Evolutionary conservation across 2,329 filamentous ascomycete genomes (phyloP).

Genomic region (Sarocladiaceae sp.): DNA sequence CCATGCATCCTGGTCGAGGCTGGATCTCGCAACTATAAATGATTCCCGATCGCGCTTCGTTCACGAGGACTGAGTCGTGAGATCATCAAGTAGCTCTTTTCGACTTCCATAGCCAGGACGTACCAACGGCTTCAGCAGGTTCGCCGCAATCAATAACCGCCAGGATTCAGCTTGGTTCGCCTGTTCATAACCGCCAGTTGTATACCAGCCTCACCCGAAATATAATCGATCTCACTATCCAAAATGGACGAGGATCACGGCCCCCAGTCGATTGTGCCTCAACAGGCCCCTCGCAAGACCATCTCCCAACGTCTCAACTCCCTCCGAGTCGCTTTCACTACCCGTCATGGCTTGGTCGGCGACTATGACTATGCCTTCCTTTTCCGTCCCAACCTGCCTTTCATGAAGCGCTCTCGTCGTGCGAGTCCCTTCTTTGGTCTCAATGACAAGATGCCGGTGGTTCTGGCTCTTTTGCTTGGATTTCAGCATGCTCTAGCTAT

Average conservation of each 20-base stretch:
- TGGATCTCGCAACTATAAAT: background rate
- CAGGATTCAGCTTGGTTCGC: slow-evolving; percentile 18
- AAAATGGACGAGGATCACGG: slow-evolving; percentile 54
- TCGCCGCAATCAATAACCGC: slow-evolving; percentile 15
- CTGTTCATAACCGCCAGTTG: slow-evolving; percentile 15
- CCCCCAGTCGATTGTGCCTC: slow-evolving; percentile 45
- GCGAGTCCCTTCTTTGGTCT: slow-evolving; percentile 81
- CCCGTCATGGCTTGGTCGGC: slow-evolving; percentile 71
- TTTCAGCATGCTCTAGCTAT: slow-evolving; percentile 78
- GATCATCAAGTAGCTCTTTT: background rate
- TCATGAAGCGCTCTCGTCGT: slow-evolving; percentile 55
- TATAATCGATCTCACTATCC: background rate
- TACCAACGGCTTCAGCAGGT: slow-evolving; percentile 21
- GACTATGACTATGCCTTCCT: slow-evolving; percentile 88
- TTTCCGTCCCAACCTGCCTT: slow-evolving; percentile 78
- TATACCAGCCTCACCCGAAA: background rate
- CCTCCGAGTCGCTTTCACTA: slow-evolving; percentile 41
- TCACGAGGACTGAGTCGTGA: slow-evolving; percentile 1
- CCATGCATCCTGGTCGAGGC: background rate
- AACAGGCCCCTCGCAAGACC: slow-evolving; percentile 25
- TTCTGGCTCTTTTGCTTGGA: slow-evolving; percentile 70
- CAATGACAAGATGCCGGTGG: slow-evolving; percentile 70
- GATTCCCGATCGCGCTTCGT: background rate
- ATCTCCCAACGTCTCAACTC: slow-evolving; percentile 25
- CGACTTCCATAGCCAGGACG: background rate